Evolutionary conservation across 768 basidiomycete genomes (phyloP), one percentile per base, ranked within the genome.

Genomic region (Hericium coralloides): DNA sequence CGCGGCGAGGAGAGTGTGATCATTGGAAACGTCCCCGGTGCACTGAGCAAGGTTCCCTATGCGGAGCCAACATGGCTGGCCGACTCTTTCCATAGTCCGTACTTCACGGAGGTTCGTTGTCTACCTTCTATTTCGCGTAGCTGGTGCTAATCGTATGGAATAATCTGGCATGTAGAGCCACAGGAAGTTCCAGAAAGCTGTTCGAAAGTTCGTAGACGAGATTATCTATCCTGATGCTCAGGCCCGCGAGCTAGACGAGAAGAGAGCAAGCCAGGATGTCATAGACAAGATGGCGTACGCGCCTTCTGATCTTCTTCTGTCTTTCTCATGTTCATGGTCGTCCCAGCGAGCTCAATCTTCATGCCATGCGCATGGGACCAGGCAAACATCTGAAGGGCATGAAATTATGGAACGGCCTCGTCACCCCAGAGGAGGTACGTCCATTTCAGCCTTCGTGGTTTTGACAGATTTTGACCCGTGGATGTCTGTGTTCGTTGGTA

Each of bases 341-440:
- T 52, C 36, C n/a, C 47, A 87, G 84, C 15, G 83, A 83, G 52
- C 53, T 80, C 31, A 84, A 92, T 64, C 55, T 98, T 18, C 89
- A 92, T 67, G 89, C 91, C 14, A 95, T 97, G 92, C 79, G 90
- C 20, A 77, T 95, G 72, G 95, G 95, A 15, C 95, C 95, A 0
- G 91, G 89, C 38, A 89, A 87, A 64, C 92, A 94, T 64, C 72
- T 95, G 45, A 78, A 89, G 68, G 95, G 95, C 2, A 75, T 79
- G n/a, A 78, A 73, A 7, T 74, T 95, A 2, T 83, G 91, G 77
- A 79, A 76, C 56, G 92, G 88, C 3, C 65, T 86, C 23, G 84
- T 93, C 18, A 80, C 81, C 60, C 88, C 89, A 1, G 89, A 92
- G 67, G 79, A 87, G 72, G 84, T 83, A 49, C 49, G 76, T 38